Evolutionary conservation across 129 eudicot species (phyloP).

Genomic region (Flaveria bidentis): DNA sequence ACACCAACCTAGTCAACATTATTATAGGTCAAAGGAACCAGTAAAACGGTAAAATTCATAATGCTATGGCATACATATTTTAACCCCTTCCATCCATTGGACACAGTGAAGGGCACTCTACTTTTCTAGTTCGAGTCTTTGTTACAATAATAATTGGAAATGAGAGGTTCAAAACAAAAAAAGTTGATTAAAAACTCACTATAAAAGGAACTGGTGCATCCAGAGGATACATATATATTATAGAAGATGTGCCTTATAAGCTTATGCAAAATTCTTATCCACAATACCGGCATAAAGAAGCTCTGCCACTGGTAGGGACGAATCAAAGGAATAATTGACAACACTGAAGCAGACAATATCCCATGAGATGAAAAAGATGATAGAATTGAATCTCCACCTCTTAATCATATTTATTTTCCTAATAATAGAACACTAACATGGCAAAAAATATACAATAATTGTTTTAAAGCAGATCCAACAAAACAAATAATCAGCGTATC

Average conservation of each 20-base stretch:
- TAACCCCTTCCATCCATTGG: too few species aligned
- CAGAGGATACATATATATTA: neutral
- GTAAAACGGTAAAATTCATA: too few species aligned
- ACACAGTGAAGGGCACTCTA: too few species aligned
- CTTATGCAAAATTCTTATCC: neutral
- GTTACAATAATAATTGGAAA: neutral
- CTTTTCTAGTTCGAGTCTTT: too few species aligned
- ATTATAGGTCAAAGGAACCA: too few species aligned
- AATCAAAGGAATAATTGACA: constrained; percentile 82
- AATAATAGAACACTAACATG: neutral
- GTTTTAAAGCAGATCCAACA: constrained; percentile 1
- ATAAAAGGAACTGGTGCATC: constrained; percentile 99
- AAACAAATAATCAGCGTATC: neutral
- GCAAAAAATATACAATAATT: neutral
- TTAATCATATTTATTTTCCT: neutral
- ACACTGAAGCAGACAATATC: constrained; percentile 77
- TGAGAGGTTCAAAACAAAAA: neutral
- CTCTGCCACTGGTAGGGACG: constrained; percentile 99
- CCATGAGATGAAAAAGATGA: constrained; percentile 56
- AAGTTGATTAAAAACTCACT: constrained; percentile 47
- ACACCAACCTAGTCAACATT: too few species aligned
- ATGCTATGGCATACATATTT: too few species aligned
- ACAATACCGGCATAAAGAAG: constrained; percentile 90
- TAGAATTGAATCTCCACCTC: neutral
- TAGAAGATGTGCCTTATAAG: neutral